A percentile compares a stretch with the other conserved stretches of the same genome.
These are phyloP conservation scores for Cyclostephanos invisitatus DNA, from an alignment of 108 stramenopile species.

Conservation along the genomic window DNA sequence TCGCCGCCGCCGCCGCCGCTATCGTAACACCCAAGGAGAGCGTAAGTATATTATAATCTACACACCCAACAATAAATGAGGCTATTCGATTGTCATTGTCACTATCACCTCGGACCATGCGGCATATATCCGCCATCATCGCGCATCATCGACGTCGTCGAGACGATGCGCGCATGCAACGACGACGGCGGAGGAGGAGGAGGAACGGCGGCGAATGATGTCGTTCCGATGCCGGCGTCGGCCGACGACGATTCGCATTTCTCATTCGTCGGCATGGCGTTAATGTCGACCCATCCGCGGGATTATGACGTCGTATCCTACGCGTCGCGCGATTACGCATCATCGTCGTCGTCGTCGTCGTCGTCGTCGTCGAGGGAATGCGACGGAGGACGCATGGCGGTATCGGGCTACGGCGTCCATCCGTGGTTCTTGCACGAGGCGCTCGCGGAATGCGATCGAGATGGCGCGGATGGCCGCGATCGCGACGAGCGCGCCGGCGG, in stretches of 20 bases:
- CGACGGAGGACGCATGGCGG: conserved; percentile 19
- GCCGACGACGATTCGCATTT: no score
- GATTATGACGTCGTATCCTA: conserved; percentile 73
- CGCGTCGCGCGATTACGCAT: no score
- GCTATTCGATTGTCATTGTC: conserved; percentile 85
- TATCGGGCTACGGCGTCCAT: conserved; percentile 85
- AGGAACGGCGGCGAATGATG: no score
- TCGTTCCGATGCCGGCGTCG: no score
- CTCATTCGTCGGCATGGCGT: conserved; percentile 67
- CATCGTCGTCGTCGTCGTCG: background rate
- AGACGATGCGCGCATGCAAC: no score
- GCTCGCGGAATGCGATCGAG: conserved; percentile 4
- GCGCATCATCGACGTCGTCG: no score
- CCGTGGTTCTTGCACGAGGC: conserved; percentile 86
- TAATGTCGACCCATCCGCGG: conserved; percentile 88
- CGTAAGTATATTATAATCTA: no score
- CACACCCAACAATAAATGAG: no score
- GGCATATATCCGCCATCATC: conserved; percentile 33
- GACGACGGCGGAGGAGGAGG: no score
- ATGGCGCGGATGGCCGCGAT: background rate
- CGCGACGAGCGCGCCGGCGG: no score
- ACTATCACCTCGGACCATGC: conserved; percentile 73
- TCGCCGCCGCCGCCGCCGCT: no score
- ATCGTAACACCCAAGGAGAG: no score
- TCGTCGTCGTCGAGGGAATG: background rate